Percentiles rank a stretch among this genome's conserved stretches.
These are phyloP conservation scores for Petunia hybrid DNA, from an alignment of 305 asterid species.

Conservation along the genomic window DNA sequence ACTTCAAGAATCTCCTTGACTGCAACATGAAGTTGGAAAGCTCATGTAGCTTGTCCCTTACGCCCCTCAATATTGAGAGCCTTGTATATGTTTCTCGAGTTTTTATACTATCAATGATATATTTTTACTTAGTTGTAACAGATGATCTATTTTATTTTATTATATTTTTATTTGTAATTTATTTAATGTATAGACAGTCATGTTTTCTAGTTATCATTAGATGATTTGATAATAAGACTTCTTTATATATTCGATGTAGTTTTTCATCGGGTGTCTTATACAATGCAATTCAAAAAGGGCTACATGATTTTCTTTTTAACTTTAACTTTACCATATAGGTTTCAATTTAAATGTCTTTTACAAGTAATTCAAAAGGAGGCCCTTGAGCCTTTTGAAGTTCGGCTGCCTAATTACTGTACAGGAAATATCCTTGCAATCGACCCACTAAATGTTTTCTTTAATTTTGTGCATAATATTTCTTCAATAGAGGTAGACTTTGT, in stretches of 20 bases:
- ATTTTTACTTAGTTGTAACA: too few relatives aligned
- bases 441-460: background rate
- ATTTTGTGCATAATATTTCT: constrained; percentile 10
- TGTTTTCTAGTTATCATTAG: too few relatives aligned
- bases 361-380: constrained; percentile 40
- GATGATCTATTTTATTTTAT: too few relatives aligned
- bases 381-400: constrained; percentile 43
- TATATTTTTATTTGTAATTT: too few relatives aligned
- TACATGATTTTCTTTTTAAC: background rate
- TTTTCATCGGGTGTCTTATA: constrained; percentile 22
- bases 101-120: too few relatives aligned
- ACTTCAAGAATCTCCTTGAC: constrained; percentile 43
- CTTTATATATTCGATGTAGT: too few relatives aligned
- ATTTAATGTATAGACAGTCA: too few relatives aligned
- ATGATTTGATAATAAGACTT: too few relatives aligned
- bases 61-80: background rate
- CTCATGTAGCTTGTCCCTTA: constrained; percentile 18
- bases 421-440: constrained; percentile 34
- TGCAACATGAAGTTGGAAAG: constrained; percentile 26
- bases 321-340: background rate
- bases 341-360: background rate
- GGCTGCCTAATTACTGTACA: constrained; percentile 50
- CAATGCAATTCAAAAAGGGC: constrained; percentile 15
- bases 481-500: constrained; percentile 28
- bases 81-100: too few relatives aligned